Percentiles rank a stretch among this genome's conserved stretches.
These are phyloP conservation scores for Apiosordaria backusii DNA, from an alignment of 495 filamentous ascomycete genomes.

Conservation along the genomic window DNA sequence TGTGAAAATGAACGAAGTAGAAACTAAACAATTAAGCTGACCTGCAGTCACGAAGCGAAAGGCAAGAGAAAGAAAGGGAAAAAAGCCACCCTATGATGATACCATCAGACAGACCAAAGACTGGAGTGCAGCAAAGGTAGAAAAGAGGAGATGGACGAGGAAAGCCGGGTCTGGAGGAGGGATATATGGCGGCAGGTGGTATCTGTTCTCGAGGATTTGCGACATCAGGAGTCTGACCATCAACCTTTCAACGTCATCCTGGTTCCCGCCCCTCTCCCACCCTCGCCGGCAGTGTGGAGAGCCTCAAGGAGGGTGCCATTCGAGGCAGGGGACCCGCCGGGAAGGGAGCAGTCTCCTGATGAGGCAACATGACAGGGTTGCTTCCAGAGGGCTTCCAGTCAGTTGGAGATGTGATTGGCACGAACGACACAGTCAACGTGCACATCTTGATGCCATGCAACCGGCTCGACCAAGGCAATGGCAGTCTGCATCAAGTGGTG, in stretches of 20 bases:
- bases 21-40: conserved; percentile 24
- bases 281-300: background rate
- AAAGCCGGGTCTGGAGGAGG: conserved; percentile 17
- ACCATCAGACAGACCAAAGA: background rate
- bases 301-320: background rate
- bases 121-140: conserved; percentile 8
- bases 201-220: conserved; percentile 18
- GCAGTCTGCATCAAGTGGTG: conserved; percentile 16
- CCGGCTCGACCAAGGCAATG: background rate
- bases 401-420: background rate
- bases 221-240: conserved; percentile 19
- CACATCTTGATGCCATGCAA: background rate
- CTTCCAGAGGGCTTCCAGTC: background rate
- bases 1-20: conserved; percentile 18
- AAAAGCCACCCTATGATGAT: conserved; percentile 3
- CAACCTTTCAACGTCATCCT: conserved; percentile 1
- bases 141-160: conserved; percentile 7
- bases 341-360: conserved; percentile 16
- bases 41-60: conserved; percentile 35
- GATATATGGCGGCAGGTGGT: background rate
- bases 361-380: conserved; percentile 4
- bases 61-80: conserved; percentile 14
- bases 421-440: background rate
- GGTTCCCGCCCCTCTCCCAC: background rate
- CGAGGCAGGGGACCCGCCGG: background rate